phyloP scores from a whole-genome alignment of 2,329 filamentous ascomycete species.

The Fusarium euwallaceae region DNA sequence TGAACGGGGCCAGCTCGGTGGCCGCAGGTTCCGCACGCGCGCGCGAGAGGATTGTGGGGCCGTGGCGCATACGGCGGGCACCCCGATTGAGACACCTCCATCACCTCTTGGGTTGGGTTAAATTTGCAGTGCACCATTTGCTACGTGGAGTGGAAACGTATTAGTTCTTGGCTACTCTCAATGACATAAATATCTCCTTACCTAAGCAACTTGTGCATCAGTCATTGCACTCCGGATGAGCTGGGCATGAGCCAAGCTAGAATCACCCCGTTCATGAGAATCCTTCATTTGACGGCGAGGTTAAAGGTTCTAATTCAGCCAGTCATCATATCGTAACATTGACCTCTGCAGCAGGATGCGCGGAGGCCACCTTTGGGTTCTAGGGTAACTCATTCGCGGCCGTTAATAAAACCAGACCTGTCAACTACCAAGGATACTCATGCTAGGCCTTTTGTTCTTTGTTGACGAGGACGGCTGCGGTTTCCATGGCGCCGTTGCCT shows the following conservation, averaged over 20 bases:
- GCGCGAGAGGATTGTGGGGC: neutral
- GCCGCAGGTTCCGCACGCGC: neutral
- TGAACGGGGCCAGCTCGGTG: neutral
- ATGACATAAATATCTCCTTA: neutral
- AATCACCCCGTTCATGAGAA: neutral
- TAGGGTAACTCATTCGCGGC: too few species aligned
- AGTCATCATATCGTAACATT: neutral
- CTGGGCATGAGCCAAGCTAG: neutral
- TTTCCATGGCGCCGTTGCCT: neutral
- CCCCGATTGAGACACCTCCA: neutral
- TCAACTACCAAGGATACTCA: too few species aligned
- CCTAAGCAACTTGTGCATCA: neutral
- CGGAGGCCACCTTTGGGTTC: too few species aligned
- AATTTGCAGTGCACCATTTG: neutral
- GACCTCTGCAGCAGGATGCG: neutral
- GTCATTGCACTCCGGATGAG: neutral
- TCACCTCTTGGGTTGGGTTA: neutral
- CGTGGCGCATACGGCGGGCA: neutral
- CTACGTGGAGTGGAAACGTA: too few species aligned
- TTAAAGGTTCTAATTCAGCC: neutral
- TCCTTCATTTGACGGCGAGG: neutral
- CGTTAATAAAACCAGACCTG: too few species aligned
- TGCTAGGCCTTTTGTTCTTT: too few species aligned
- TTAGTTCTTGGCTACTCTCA: too few species aligned
- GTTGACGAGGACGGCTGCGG: neutral